A percentile compares a stretch with the other conserved stretches of the same genome.
phyloP scores from a whole-genome alignment of 140 eudicot genomes.

The Cichorium intybus region DNA sequence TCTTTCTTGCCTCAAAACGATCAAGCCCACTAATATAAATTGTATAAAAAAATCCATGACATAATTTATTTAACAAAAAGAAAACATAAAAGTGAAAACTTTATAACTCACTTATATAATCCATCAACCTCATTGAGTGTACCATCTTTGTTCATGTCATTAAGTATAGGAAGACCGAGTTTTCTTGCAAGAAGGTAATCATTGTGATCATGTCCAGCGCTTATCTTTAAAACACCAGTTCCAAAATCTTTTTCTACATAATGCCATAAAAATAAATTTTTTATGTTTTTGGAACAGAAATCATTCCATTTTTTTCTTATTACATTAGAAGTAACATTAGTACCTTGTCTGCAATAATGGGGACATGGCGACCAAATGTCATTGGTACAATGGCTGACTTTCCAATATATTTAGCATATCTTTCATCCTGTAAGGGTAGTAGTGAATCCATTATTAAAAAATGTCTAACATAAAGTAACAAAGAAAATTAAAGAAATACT shows the following conservation, averaged over 20 bases:
- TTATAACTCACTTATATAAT: slow-evolving; percentile 51
- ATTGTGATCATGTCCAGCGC: slow-evolving; percentile 99
- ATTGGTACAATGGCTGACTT: no score
- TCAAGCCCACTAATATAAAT: slow-evolving; percentile 74
- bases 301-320: no score
- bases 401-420: no score
- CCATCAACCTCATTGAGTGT: slow-evolving; percentile 92
- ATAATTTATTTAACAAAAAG: slow-evolving; percentile 3
- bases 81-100: background rate
- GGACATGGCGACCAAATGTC: no score
- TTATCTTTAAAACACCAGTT: slow-evolving; percentile 91
- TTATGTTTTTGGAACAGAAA: background rate
- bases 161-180: slow-evolving; percentile 92
- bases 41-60: slow-evolving; percentile 1
- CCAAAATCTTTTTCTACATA: slow-evolving; percentile 95
- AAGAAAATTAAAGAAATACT: no score
- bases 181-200: slow-evolving; percentile 96
- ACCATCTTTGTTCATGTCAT: slow-evolving; percentile 92
- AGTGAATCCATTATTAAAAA: no score
- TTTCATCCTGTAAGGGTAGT: no score
- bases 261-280: slow-evolving; percentile 34
- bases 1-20: slow-evolving; percentile 90
- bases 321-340: no score
- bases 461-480: no score
- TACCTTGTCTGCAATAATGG: no score